Base-by-base conservation (phyloP, 73 alveolate genomes). In the Uronychia setigera region DNA sequence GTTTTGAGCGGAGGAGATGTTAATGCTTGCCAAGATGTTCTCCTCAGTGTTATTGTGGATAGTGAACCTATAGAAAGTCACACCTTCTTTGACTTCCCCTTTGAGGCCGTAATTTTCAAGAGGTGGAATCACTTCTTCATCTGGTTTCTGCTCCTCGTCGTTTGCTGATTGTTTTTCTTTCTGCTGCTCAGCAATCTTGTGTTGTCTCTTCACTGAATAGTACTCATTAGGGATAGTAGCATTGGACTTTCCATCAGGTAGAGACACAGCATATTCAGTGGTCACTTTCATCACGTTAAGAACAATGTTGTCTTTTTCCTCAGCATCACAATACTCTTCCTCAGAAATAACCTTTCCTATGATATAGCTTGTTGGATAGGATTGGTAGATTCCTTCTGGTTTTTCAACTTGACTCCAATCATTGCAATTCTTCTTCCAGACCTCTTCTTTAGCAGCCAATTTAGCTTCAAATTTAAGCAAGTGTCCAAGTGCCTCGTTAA, bases 391-490 rank as follows among this genome's bases (percentile, higher is more conserved):
- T 0, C 28, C 28, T 19, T 32, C 83, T 67, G 57, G 26, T 0
- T 29, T 58, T 67, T 83, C 90, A 32, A 19, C 31, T 79, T 1
- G 85, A 13, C n/a, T 11, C 59, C 26, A 76, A 28, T 60, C 59
- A 9, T 28, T 19, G 13, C 5, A 26, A 30, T 9, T 26, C 26
- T 31, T 29, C 60, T 31, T 76, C 59, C n/a, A 19, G 60, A 5
- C 29, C 82, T 35, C 29, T 32, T 59, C 74, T n/a, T 35, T 46
- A 33, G 31, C 29, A 0, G 29, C 32, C 28, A 82, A 59, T 32
- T 75, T 84, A 27, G 46, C 90, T 29, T 84, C 92, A 32, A n/a
- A 85, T 58, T 27, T 76, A 1, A 74, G 74, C 29, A 80, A 29
- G 32, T 35, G 76, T 11, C 33, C 46, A 28, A 85, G 25, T 35